Evolutionary conservation across 2,329 filamentous ascomycete species (phyloP), one percentile per base, ranked within the genome.

Genomic region (Diaporthe amygdali): DNA sequence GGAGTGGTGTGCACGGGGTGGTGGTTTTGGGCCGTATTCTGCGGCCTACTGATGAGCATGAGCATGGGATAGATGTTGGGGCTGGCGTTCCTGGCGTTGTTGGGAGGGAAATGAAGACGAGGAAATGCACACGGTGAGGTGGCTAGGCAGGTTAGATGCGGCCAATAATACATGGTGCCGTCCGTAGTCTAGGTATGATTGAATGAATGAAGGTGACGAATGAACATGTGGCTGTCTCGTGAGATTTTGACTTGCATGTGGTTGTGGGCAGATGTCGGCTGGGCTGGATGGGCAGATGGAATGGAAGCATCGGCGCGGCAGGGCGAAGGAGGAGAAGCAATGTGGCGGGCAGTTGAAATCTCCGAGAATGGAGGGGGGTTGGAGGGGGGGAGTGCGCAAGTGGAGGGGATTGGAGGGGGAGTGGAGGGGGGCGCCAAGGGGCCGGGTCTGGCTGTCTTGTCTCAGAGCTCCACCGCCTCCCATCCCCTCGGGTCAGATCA

Each of bases 1-100:
- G 52, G 66, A 68, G 41, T 68, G 66, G 66, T 68, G 66, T 59
- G 66, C 52, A 15, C 66, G 66, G 20, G 66, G 66, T 32, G 66
- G 66, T 17, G 51, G 51, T 1, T 39, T 59, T 59, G 66, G 66
- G 30, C 66, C 66, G 10, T 68, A 68, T 68, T 34, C 64, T 25
- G 64, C 25, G 37, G 41, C 46, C 49, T 67, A 46, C 37, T 67
- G 47, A 47, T 27, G 20, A 12, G 20, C 2, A n/a, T n/a, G n/a
- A n/a, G n/a, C n/a, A n/a, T n/a, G n/a, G n/a, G n/a, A n/a, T n/a
- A n/a, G n/a, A n/a, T n/a, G n/a, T 44, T 54, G 15, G 15, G 37
- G 22, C 34, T 15, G 32, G n/a, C n/a, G n/a, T n/a, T n/a, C n/a
- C n/a, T n/a, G 64, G 56, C 25, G 46, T 63, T 34, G 59, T 63